These are phyloP conservation scores for Sordaria brevicollis DNA, from an alignment of 495 filamentous ascomycete genomes.

Conservation along the genomic window DNA sequence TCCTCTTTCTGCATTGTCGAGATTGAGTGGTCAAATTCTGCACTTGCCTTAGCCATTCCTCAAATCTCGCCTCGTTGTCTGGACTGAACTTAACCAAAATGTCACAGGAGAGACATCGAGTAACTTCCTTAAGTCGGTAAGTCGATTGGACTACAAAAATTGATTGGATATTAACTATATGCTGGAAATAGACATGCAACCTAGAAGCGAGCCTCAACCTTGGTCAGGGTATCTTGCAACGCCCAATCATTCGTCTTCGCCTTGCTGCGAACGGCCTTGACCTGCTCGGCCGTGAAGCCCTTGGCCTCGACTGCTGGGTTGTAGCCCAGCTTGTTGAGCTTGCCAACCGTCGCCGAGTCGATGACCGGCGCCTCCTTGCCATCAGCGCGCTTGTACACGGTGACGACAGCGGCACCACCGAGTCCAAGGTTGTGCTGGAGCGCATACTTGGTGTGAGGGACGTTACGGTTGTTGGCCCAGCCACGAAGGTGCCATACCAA, in stretches of 20 bases:
- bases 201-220: conserved; percentile 46
- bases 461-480: conserved; percentile 85
- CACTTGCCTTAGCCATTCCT: not conserved
- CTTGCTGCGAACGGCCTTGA: conserved; percentile 59
- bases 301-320: conserved; percentile 88
- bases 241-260: conserved; percentile 61
- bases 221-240: conserved; percentile 58
- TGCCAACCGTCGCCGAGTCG: conserved; percentile 46
- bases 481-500: conserved; percentile 92
- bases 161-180: not conserved
- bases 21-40: not conserved
- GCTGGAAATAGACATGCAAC: not conserved
- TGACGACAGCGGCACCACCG: conserved; percentile 84
- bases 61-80: not conserved
- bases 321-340: conserved; percentile 63
- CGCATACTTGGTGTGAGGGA: conserved; percentile 55
- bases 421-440: conserved; percentile 93
- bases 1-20: not conserved
- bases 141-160: not conserved
- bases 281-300: conserved; percentile 72
- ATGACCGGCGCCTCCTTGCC: conserved; percentile 50
- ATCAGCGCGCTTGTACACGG: conserved; percentile 84
- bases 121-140: not conserved
- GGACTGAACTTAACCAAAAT: not conserved
- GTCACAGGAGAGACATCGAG: not conserved